Evolutionary conservation across 2,329 filamentous ascomycete species (phyloP), one percentile per base, ranked within the genome.

Genomic region (Exophiala xenobiotica): DNA sequence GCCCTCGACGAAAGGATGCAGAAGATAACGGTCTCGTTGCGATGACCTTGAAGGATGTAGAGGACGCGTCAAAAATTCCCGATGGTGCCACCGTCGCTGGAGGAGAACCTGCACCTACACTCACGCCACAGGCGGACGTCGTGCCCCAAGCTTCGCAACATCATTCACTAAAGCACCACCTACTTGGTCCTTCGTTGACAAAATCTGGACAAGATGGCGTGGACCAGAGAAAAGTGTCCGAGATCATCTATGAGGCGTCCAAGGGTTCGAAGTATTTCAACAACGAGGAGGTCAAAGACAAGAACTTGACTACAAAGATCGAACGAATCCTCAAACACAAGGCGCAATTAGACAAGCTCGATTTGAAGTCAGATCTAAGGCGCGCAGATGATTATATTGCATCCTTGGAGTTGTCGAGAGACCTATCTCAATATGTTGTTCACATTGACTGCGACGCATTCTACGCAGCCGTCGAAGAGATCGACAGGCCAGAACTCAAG

Each of bases 401-500:
- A 1, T 83, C 92, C 62, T 78, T 96, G 16, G 93, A 99, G 64
- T 66, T 83, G 6, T 78, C 79, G 1, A 80, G 93, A 40, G 91
- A 97, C 64, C 74, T 99, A 27, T 86, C 85, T 0, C 93, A 97
- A 67, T 77, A 82, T 51, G 82, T 97, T 19, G 86, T 97, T 1
- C 93, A 99, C 66, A 81, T 97, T 41, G 93, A 99, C 68, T 97
- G 93, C 70, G 93, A 99, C 74, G 93, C 93, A 12, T 99, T 99
- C 70, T 99, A 93, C 65, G 93, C 93, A 0, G 90, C 93, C 0
- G 93, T 97, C 0, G 93, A 97, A 68, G 88, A 85, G 60, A 78
- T 91, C 2, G 86, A 89, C 63, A 79, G 86, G 1, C 93, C 92
- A 0, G 91, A 96, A 65, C 78, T 99, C 39, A 88, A 87, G 53